Conservation (phyloP, 164 flowering plant species). For the Stephania yunnanensis region DNA sequence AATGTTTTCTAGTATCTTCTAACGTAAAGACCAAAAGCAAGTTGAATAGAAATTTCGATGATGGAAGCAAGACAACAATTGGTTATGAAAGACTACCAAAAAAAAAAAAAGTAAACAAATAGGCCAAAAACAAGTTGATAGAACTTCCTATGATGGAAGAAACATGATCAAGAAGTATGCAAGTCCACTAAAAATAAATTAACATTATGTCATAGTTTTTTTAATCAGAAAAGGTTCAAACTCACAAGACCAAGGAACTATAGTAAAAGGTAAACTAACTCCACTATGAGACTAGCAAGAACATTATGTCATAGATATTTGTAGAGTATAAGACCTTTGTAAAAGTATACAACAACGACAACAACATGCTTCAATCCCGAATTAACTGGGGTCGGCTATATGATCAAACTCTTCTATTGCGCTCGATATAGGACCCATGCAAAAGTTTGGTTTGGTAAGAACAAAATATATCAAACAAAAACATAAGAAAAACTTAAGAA, state of each 20-base stretch:
- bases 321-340: background rate
- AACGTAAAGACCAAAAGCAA: background rate
- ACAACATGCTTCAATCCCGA: too few relatives aligned
- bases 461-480: background rate
- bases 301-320: background rate
- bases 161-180: background rate
- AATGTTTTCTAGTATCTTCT: background rate
- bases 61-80: background rate
- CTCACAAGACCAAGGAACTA: background rate
- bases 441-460: background rate
- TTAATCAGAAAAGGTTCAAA: background rate
- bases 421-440: too few relatives aligned
- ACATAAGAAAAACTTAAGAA: background rate
- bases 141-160: too few relatives aligned
- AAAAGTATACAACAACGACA: too few relatives aligned
- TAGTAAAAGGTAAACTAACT: background rate
- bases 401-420: too few relatives aligned
- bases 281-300: background rate
- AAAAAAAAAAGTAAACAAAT: background rate
- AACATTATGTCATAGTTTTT: too few relatives aligned
- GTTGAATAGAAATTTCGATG: background rate
- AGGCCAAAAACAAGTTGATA: too few relatives aligned
- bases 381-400: too few relatives aligned
- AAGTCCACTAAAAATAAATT: background rate
- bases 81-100: background rate